Evolutionary conservation across 2,329 filamentous ascomycete species (phyloP), one percentile per base, ranked within the genome.

Genomic region (Neoscytalidium dimidiatum): DNA sequence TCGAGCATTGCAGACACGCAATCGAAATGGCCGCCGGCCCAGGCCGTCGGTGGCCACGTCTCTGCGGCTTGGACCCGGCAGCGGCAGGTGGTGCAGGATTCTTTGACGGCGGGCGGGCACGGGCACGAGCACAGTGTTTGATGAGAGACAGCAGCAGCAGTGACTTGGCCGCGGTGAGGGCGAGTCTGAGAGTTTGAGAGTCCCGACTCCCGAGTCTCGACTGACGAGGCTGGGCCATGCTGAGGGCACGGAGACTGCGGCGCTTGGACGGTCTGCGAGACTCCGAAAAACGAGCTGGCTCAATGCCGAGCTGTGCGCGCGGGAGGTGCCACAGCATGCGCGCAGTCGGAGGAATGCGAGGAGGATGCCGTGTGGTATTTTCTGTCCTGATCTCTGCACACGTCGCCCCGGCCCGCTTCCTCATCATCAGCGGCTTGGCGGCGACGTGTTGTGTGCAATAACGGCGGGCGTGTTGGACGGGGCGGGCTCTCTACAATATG

Each of bases 311-410:
- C 38, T 11, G 19, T 21, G 21, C 43, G n/a, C 46, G 23, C 56
- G 56, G 56, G 56, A 60, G 56, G 56, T 60, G 56, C 56, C 56
- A 60, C 56, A n/a, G 41, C 56, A 44, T 35, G 11, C 38, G 38
- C 38, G 38, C 8, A 28, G 49, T 3, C 49, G 35, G 23, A 13
- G 17, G 13, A 26, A 43, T 26, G 56, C 23, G 17, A 21, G n/a
- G 26, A 31, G 13, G 28, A 26, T 9, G 38, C 38, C 35, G 28
- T 28, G 3, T 26, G n/a, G 19, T 19, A 46, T 17, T 19, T 28
- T 17, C 21, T 41, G 5, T 11, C 38, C 11, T n/a, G 26, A 26
- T 33, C 23, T 46, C 56, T 46, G 56, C 56, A 60, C 53, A 43
- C 35, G 53, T 43, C 33, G 53, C n/a, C n/a, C n/a, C n/a, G n/a